A percentile compares a stretch with the other conserved stretches of the same genome.
These are phyloP conservation scores for Blastobotrys buckinghamii DNA, from an alignment of 1,139 yeast species.

Conservation along the genomic window DNA sequence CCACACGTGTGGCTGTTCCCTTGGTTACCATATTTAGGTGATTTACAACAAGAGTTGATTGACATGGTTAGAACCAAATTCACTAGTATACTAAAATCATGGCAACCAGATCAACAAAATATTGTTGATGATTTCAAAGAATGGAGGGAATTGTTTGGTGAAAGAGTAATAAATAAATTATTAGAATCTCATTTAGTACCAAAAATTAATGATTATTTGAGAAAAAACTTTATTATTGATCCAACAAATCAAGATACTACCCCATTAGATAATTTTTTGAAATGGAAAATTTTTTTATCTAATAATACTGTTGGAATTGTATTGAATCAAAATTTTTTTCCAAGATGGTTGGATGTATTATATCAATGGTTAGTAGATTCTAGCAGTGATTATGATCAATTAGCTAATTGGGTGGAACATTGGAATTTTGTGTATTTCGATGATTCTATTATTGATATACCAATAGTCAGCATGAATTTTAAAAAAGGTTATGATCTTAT, in stretches of 20 bases:
- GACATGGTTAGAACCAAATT: constrained; percentile 32
- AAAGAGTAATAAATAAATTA: constrained; percentile 25
- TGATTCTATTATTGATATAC: constrained; percentile 18
- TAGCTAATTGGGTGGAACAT: constrained; percentile 30
- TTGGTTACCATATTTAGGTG: constrained; percentile 38
- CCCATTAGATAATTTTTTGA: constrained; percentile 22
- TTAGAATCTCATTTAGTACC: constrained; percentile 32
- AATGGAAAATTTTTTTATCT: constrained; percentile 27
- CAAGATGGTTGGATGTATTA: constrained; percentile 30
- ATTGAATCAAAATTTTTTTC: constrained; percentile 30
- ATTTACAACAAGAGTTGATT: constrained; percentile 20
- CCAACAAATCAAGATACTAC: constrained; percentile 31
- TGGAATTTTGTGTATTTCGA: constrained; percentile 30
- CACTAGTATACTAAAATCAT: constrained; percentile 27
- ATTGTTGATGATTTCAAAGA: constrained; percentile 31
- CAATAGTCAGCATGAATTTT: constrained; percentile 25
- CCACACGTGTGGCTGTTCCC: constrained; percentile 42
- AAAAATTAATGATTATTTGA: constrained; percentile 28
- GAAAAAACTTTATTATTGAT: constrained; percentile 25
- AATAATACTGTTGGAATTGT: constrained; percentile 24
- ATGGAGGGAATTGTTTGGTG: constrained; percentile 39
- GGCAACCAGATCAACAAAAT: constrained; percentile 30
- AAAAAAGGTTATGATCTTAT: constrained; percentile 32
- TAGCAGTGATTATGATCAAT: constrained; percentile 22
- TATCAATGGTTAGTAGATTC: constrained; percentile 28